Percentiles rank a stretch among this genome's conserved stretches.
phyloP scores from a whole-genome alignment of 2,329 filamentous ascomycete genomes.

The Leptographium radiaticola region DNA sequence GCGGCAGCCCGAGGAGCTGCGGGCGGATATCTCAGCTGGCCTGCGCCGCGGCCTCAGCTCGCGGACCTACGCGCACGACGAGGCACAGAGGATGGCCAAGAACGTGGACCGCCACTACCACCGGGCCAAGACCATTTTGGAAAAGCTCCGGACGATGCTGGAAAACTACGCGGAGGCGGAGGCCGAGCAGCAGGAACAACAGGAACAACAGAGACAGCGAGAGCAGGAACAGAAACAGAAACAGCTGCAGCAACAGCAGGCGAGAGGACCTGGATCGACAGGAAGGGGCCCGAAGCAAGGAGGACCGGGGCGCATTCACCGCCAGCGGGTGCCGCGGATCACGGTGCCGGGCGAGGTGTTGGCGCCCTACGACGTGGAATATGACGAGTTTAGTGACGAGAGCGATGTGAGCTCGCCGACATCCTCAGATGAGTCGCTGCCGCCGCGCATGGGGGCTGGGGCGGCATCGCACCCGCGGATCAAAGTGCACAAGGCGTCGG shows the following conservation, averaged over 20 bases:
- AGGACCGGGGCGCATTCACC: conserved; percentile 15
- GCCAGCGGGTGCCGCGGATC: conserved; percentile 40
- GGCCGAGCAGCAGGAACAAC: conserved; percentile 37
- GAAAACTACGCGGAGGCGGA: conserved; percentile 43
- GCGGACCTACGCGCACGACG: conserved; percentile 45
- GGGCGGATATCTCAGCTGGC: conserved; percentile 46
- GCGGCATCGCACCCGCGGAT: conserved; percentile 29
- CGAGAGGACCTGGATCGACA: conserved; percentile 32
- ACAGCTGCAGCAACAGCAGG: conserved; percentile 45
- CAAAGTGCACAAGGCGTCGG: conserved; percentile 27
- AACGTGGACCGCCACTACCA: conserved; percentile 50
- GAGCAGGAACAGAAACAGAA: conserved; percentile 24
- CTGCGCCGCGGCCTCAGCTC: conserved; percentile 41
- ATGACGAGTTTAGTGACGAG: conserved; percentile 41
- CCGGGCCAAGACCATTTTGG: conserved; percentile 43
- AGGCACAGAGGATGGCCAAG: conserved; percentile 50
- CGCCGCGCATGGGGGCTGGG: conserved; percentile 17
- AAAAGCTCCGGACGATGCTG: conserved; percentile 46
- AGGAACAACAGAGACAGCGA: conserved; percentile 40
- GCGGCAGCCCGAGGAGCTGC: conserved; percentile 35
- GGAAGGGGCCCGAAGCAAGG: not conserved
- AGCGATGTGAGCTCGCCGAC: conserved; percentile 24
- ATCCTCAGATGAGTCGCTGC: conserved; percentile 23
- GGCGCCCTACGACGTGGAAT: conserved; percentile 51
- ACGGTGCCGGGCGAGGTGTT: conserved; percentile 54